Evolutionary conservation across 1,284 basidiomycete genomes (phyloP), one percentile per base, ranked within the genome.

Genomic region (Porodaedalea pini): DNA sequence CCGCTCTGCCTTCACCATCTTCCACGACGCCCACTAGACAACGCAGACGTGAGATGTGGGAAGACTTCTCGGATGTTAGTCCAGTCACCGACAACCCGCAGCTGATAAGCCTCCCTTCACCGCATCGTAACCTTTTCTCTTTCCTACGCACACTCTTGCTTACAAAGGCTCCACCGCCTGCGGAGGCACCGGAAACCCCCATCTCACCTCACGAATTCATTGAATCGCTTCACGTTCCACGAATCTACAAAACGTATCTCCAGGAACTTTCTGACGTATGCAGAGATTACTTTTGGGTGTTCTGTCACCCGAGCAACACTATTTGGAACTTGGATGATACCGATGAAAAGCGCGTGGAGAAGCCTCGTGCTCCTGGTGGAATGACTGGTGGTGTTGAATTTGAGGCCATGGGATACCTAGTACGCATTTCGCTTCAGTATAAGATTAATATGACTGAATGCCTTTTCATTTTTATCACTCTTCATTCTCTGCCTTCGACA

Each of bases 351-450:
- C 82, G 83, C 56, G 92, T 95, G 3, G 92, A 94, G 71, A 90
- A 87, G 65, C 97, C 96, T 2, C 83, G 92, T 36, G 96, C 97
- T 2, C 96, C 97, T 0, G 93, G 94, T 5, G 96, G 96, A 5
- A 98, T 98, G 85, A 98, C 97, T 0, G 97, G 96, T 6, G 96
- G 97, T 8, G 97, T 99, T 8, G 96, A 98, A 69, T 95, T 89
- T 68, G 96, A 99, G 71, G 96, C 96, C 0, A 97, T 98, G 88
- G 82, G 81, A 13, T 98, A 98, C 70, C 84, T 96, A 65, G 94
- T 95, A 67, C 65, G 88, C 75, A 36, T 37, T 8, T 31, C 11
- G n/a, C n/a, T n/a, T n/a, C n/a, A n/a, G n/a, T n/a, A n/a, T n/a
- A n/a, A n/a, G n/a, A n/a, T n/a, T n/a, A n/a, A n/a, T n/a, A n/a